Percentiles rank a stretch among this genome's conserved stretches.
Evolutionary conservation across 1,139 yeast species (phyloP).

Genomic region (Debaryomyces udenii): DNA sequence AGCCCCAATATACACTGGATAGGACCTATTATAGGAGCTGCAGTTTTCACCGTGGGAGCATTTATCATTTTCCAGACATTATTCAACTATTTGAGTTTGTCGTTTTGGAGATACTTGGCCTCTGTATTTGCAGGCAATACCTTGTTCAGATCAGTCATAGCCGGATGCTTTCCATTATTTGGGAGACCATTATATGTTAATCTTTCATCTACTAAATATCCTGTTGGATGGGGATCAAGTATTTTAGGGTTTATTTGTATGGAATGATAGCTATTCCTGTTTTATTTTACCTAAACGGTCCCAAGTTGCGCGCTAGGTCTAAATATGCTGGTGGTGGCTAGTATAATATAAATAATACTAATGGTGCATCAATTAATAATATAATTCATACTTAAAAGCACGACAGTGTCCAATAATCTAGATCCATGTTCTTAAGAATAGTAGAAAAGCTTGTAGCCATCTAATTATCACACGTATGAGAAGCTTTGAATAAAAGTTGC

Average conservation of each 20-base stretch:
- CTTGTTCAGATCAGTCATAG: conserved; percentile 54
- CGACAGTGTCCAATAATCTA: conserved; percentile 20
- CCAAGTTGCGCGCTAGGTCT: conserved; percentile 50
- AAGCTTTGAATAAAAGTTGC: no score
- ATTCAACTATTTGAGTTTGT: conserved; percentile 61
- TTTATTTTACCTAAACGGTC: conserved; percentile 51
- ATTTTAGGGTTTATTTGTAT: conserved; percentile 46
- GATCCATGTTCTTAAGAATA: conserved; percentile 24
- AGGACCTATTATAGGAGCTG: conserved; percentile 34
- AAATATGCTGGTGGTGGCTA: conserved; percentile 31
- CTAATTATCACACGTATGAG: conserved; percentile 16
- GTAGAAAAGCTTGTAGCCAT: conserved; percentile 19
- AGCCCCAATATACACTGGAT: conserved; percentile 35
- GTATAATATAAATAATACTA: no score
- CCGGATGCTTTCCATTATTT: conserved; percentile 65
- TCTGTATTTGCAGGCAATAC: conserved; percentile 63
- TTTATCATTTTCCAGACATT: conserved; percentile 36
- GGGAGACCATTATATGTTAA: conserved; percentile 54
- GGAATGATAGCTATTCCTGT: conserved; percentile 51
- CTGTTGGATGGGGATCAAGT: conserved; percentile 61
- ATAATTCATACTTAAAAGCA: neutral
- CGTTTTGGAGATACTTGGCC: conserved; percentile 55
- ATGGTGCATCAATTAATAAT: neutral
- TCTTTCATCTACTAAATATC: conserved; percentile 46
- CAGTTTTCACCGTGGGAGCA: conserved; percentile 30